Base-by-base conservation (phyloP, 768 basidiomycete genomes). In the Tricholoma flavovirens region DNA sequence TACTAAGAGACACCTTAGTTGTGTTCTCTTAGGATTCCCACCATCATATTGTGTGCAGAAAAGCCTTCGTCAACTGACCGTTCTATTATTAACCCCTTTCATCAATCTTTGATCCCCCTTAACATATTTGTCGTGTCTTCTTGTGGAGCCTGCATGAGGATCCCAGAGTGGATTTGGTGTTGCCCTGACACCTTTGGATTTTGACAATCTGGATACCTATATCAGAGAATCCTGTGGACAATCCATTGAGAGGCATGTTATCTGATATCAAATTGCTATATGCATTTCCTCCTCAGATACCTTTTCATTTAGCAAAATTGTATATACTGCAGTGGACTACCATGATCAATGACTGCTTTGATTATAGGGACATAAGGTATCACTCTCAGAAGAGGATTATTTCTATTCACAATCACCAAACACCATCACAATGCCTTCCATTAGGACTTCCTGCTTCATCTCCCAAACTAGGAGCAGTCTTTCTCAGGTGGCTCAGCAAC, bases 181-280 rank as follows among this genome's bases (percentile, higher is more conserved):
- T n/a, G n/a, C n/a, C n/a, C n/a, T n/a, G n/a, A n/a, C n/a, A 32
- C 33, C 32, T 51, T 19, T 51, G 50, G 50, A 51, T 51, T 12
- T 35, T 32, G 17, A 51, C n/a, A 5, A 51, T 14, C 11, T 51
- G 50, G 50, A 51, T 51, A 35, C 15, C 50, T 10, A 35, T 32
- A n/a, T 22, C 29, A 30, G 50, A 51, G 12, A 51, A 51, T 17
- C 32, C 19, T 11, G 50, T 32, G 12, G 50, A 51, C 15, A 6
- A n/a, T 17, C 50, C 50, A 22, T 51, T 32, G 9, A 51, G 50
- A 21, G 50, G 50, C 4, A 11, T 35, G 5, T 35, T 51, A 9
- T 5, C 49, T 33, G 33, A 30, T 32, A 30, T 33, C n/a, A 33
- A 40, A 40, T 15, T 17, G 15, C n/a, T n/a, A 40, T 40, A 40